A percentile compares a stretch with the other conserved stretches of the same genome.
phyloP scores from a whole-genome alignment of 108 stramenopile genomes.

The Fragilariopsis cylindrus region DNA sequence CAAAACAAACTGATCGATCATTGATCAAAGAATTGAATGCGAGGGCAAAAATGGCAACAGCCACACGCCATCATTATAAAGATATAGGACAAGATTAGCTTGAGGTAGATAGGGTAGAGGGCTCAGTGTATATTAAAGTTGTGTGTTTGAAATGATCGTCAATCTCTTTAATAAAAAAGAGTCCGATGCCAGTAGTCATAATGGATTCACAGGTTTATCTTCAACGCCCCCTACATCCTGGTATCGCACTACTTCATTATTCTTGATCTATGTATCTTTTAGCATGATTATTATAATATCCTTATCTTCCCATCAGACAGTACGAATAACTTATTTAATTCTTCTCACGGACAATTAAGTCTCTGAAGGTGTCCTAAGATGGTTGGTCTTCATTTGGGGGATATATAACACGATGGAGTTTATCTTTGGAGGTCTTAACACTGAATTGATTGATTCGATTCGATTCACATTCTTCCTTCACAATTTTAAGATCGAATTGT shows the following conservation, averaged over 20 bases:
- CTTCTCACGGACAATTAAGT: conserved; percentile 46
- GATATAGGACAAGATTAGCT: neutral
- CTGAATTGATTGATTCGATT: neutral
- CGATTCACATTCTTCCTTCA: conserved; percentile 31
- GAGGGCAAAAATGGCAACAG: no score
- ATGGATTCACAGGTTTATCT: conserved; percentile 25
- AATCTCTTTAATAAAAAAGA: conserved; percentile 1
- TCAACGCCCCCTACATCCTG: conserved; percentile 21
- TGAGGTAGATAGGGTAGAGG: neutral
- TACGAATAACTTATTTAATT: conserved; percentile 50
- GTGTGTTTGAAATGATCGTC: conserved; percentile 32
- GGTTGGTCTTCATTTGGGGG: conserved; percentile 45
- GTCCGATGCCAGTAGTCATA: conserved; percentile 56
- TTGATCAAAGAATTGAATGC: no score
- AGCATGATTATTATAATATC: neutral
- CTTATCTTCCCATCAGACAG: conserved; percentile 43
- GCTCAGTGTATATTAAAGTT: conserved; percentile 59
- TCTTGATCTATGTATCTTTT: neutral
- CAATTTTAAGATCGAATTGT: conserved; percentile 22
- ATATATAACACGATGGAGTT: conserved; percentile 1
- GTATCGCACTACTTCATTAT: neutral
- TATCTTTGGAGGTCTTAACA: neutral
- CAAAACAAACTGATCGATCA: no score
- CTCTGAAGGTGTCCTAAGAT: conserved; percentile 63
- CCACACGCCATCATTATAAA: no score